Evolutionary conservation across 2,329 filamentous ascomycete genomes (phyloP).

Genomic region (Sclerotinia trifoliorum): DNA sequence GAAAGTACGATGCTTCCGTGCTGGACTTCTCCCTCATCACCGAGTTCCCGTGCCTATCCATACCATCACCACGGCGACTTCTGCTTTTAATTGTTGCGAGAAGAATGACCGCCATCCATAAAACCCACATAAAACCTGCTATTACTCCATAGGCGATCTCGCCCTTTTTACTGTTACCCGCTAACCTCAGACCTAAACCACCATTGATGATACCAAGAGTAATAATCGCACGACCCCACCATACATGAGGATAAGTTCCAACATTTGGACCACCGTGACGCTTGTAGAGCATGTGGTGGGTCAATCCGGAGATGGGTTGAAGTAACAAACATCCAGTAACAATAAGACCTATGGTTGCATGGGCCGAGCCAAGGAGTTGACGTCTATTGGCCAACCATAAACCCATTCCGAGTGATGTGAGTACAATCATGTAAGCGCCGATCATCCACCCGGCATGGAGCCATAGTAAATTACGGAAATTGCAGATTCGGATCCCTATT

Average conservation of each 20-base stretch:
- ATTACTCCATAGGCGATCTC: conserved; percentile 57
- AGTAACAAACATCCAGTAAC: conserved; percentile 53
- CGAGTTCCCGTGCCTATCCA: neutral
- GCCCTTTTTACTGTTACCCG: conserved; percentile 43
- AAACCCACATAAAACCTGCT: conserved; percentile 49
- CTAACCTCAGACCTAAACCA: conserved; percentile 57
- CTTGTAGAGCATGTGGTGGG: conserved; percentile 57
- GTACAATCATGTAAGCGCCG: conserved; percentile 55
- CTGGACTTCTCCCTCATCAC: neutral
- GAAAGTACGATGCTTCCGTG: conserved; percentile 3
- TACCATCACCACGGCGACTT: neutral
- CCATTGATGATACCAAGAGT: conserved; percentile 62
- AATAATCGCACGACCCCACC: conserved; percentile 59
- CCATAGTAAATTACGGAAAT: conserved; percentile 43
- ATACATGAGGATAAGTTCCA: conserved; percentile 56
- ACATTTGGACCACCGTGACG: conserved; percentile 45
- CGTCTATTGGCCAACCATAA: conserved; percentile 43
- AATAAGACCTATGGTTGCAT: conserved; percentile 56
- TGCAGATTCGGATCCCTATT: conserved; percentile 60
- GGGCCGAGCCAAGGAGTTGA: conserved; percentile 36
- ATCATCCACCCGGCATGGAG: conserved; percentile 58
- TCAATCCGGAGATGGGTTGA: conserved; percentile 56
- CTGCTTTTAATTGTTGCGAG: conserved; percentile 22
- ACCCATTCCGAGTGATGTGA: conserved; percentile 59
- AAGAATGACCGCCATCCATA: conserved; percentile 45